Evolutionary conservation across 495 filamentous ascomycete species (phyloP), one percentile per base, ranked within the genome.

Genomic region (Hypoxylon crocopeplum): DNA sequence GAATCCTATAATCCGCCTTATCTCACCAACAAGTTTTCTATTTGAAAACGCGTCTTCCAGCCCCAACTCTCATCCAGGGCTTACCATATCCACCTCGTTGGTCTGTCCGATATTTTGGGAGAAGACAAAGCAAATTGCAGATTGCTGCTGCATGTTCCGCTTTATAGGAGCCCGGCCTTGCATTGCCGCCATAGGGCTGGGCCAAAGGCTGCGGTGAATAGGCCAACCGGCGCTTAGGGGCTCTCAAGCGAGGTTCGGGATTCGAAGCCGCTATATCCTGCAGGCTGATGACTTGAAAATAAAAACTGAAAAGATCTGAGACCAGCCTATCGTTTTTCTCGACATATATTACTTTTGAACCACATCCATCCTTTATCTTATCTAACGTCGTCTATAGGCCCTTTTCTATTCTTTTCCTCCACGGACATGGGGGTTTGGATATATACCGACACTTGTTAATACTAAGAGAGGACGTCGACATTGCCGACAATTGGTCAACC

Each of bases 231-330:
- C 32, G 22, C 24, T 48, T 37, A 34, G 33, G 40, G 24, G 57
- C 27, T 56, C 47, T 45, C 5, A 34, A 41, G 48, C 39, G 56
- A 49, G 36, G 47, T 55, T 50, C 6, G 30, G 38, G 22, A 59
- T 69, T 56, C 67, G 55, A 72, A 78, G 63, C 75, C 75, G 74
- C 66, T 57, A 48, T 52, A 60, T 67, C 59, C 52, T 59, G 71
- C 74, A 78, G 71, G 62, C 56, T 77, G 77, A 77, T 60, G 72
- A 72, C 62, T 66, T 48, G 53, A 64, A 49, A 54, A n/a, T 48
- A 64, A 66, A 70, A 73, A 80, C 78, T 82, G 78, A 82, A 81
- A 82, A 82, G 79, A 82, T 72, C 78, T 82, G 79, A 82, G 78
- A 76, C 75, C 41, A 61, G 61, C 56, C 59, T 47, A 44, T 38